Conservation (phyloP, 2,329 filamentous ascomycete genomes). For the Coniochaeta sp. region DNA sequence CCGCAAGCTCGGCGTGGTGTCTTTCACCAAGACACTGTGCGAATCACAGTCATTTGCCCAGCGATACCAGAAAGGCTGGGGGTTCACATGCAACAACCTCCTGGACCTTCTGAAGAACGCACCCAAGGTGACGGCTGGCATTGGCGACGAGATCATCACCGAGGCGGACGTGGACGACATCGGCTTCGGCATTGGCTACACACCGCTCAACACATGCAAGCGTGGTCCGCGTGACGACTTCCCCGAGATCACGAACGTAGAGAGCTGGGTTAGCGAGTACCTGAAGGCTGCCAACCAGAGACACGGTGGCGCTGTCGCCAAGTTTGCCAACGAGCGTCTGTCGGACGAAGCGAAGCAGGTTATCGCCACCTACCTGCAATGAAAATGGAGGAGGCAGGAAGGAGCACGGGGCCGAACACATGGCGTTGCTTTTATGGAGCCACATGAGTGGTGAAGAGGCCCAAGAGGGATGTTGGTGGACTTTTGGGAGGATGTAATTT, state of each 20-base stretch:
- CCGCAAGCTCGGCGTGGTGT: slow-evolving; percentile 88
- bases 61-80: slow-evolving; percentile 84
- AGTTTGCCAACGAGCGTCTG: slow-evolving; percentile 66
- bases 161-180: slow-evolving; percentile 94
- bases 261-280: slow-evolving; percentile 78
- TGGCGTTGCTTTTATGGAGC: neutral
- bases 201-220: slow-evolving; percentile 84
- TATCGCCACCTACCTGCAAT: slow-evolving; percentile 43
- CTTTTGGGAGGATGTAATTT: neutral
- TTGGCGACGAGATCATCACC: slow-evolving; percentile 68
- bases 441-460: neutral
- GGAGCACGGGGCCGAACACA: neutral
- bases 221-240: slow-evolving; percentile 70
- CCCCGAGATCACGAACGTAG: slow-evolving; percentile 72
- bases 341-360: slow-evolving; percentile 50
- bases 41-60: slow-evolving; percentile 78
- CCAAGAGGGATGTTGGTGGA: neutral
- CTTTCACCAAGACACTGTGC: slow-evolving; percentile 84
- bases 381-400: slow-evolving; percentile 5
- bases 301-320: slow-evolving; percentile 62
- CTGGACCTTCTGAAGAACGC: slow-evolving; percentile 86
- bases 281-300: slow-evolving; percentile 70
- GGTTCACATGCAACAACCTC: slow-evolving; percentile 79
- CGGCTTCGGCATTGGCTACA: slow-evolving; percentile 91
- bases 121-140: slow-evolving; percentile 56